Evolutionary conservation across 225 moss, liverwort and hornwort species (phyloP).

Genomic region (Climacium dendroides): DNA sequence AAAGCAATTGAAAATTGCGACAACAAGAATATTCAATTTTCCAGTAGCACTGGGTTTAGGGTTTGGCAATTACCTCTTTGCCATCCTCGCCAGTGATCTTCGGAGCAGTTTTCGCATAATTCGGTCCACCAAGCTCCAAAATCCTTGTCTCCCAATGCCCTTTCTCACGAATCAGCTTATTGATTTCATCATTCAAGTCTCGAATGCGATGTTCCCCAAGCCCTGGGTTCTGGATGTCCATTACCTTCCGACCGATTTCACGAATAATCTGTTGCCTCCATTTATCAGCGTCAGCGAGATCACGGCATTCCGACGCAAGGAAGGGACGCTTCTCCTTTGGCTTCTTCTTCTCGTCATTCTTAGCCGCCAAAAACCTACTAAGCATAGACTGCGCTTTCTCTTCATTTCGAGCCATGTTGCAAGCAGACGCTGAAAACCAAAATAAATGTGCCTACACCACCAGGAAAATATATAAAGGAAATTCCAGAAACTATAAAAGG

Average conservation of each 20-base stretch:
- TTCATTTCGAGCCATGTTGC: slow-evolving; percentile 89
- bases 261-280: slow-evolving; percentile 98
- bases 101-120: slow-evolving; percentile 86
- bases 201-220: slow-evolving; percentile 90
- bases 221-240: slow-evolving; percentile 97
- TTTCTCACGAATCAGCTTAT: slow-evolving; percentile 94
- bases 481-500: not conserved
- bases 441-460: not conserved
- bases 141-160: slow-evolving; percentile 96
- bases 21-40: not conserved
- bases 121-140: slow-evolving; percentile 91
- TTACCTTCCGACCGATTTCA: slow-evolving; percentile 96
- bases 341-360: slow-evolving; percentile 99
- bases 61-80: slow-evolving; percentile 29
- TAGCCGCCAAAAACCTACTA: slow-evolving; percentile 82
- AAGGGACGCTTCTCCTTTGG: slow-evolving; percentile 94
- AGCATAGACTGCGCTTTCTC: slow-evolving; percentile 99
- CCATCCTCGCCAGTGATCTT: slow-evolving; percentile 78
- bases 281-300: slow-evolving; percentile 93
- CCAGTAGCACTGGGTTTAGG: not conserved
- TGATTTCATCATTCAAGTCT: slow-evolving; percentile 94
- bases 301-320: slow-evolving; percentile 90
- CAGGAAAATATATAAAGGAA: not conserved
- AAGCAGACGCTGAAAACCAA: not conserved
- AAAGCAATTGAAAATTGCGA: not conserved